Base-by-base conservation (phyloP, 164 flowering plant genomes). In the Sextonia rubra region DNA sequence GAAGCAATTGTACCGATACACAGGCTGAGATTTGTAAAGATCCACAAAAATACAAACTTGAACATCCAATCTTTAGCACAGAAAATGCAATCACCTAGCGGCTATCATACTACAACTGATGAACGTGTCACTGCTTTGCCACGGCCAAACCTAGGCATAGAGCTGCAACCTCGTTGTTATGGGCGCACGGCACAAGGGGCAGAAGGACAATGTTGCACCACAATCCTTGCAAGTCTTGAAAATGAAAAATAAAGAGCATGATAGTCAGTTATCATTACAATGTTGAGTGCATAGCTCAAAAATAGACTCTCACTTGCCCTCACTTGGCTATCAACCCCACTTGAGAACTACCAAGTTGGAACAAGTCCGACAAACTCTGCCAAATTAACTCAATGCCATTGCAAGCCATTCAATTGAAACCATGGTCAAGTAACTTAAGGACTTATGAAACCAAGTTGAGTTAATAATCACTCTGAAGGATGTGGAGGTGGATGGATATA, bases 171-270 rank as follows among this genome's bases (percentile, higher is more conserved):
- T 89, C 3, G 90, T 84, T 12, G 78, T 82, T 66, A 92, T 92
- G 29, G 91, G 91, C 56, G 83, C 67, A 24, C 92, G 89, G 76
- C 97, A 92, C 73, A 89, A 47, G 0, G 93, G 97, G 77, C 97
- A 92, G 2, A 68, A 60, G 26, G 86, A 73, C 18, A 92, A 25
- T n/a, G 83, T 65, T 37, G 22, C 77, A 4, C 90, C 90, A 70
- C 97, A 92, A 49, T 86, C 93, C 89, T 80, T 88, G 88, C 97
- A 92, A 20, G 91, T 90, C 97, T 90, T 67, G 15, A 72, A 3
- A 18, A n/a, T 12, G 61, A 67, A 23, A 55, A 69, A 77, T 70
- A 12, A 52, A 52, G 44, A 8, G 56, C 25, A 6, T 4, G 22
- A 32, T 12, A 37, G n/a, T 48, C 48, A 65, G 44, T 66, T 27